Evolutionary conservation across 768 basidiomycete species (phyloP), one percentile per base, ranked within the genome.

Genomic region (Ramaria sp.): DNA sequence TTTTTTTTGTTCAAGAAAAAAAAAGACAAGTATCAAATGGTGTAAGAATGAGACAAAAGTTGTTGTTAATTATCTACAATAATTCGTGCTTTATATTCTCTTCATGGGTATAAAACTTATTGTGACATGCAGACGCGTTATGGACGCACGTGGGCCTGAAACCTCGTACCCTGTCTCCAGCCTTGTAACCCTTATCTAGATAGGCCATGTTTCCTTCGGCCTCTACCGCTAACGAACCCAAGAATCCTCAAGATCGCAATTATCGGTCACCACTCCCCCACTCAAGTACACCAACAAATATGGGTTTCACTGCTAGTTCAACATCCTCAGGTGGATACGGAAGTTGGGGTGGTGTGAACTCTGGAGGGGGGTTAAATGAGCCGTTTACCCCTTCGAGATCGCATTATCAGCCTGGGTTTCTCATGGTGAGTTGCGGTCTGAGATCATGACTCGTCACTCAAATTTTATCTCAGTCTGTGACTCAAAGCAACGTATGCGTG

Each of bases 381-480:
- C 74, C 79, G 13, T 73, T 88, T 50, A 76, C 81, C 8, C 84
- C 85, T 66, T 81, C 83, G 3, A 74, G 85, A 59, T 79, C 82
- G 52, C 84, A 85, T 60, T 89, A 89, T 64, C 87, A 88, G 61
- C 74, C 84, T 34, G 87, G 87, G 3, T 90, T 88, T 65, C 72
- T 90, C 51, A 78, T 90, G 82, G 87, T 88, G 47, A 56, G 80
- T 50, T 32, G 6, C 30, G n/a, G 25, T 16, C n/a, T 30, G 32
- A 20, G 13, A 2, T 13, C 8, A 34, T 34, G 32, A 13, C 32
- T 34, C 9, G 32, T 5, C 10, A 5, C 32, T 34, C 32, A 34
- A 13, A 9, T 9, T 34, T 34, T 34, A 30, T 38, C 36, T 55
- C n/a, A 85, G 83, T 82, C 81, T 53, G 73, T 77, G 15, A 78